phyloP scores from a whole-genome alignment of 225 moss, liverwort and hornwort genomes.

The Asterella californica region DNA sequence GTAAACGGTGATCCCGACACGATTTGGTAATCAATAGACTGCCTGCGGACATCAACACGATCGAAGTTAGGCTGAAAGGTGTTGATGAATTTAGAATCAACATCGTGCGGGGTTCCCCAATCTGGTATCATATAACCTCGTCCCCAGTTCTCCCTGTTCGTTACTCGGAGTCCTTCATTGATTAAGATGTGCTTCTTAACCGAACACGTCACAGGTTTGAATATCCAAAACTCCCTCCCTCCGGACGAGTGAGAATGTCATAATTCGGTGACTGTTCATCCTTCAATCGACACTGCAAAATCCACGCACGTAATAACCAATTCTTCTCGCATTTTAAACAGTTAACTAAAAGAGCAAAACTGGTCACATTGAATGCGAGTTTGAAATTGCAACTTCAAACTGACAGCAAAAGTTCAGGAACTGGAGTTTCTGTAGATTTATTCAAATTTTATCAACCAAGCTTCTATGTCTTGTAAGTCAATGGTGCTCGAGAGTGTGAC shows the following conservation, averaged over 20 bases:
- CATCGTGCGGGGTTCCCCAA: no score
- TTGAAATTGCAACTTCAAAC: not conserved
- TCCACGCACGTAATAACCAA: not conserved
- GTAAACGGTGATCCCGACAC: conserved; percentile 61
- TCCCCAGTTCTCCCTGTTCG: no score
- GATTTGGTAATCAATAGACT: conserved; percentile 87
- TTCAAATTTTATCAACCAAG: not conserved
- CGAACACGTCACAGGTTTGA: no score
- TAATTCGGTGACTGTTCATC: not conserved
- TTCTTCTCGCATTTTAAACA: not conserved
- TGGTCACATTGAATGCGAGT: not conserved
- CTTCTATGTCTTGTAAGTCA: not conserved
- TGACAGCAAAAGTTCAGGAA: not conserved
- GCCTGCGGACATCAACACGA: conserved; percentile 48
- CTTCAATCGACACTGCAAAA: not conserved
- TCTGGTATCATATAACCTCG: no score
- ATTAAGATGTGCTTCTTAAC: no score
- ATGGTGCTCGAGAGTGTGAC: no score
- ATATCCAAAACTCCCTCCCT: not conserved
- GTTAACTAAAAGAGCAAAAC: not conserved
- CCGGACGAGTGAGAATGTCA: not conserved
- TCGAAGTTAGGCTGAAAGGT: no score
- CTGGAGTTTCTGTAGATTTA: not conserved
- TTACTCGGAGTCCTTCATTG: no score
- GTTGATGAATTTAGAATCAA: not conserved